Evolutionary conservation across 345 rosid species (phyloP).

Genomic region (Moringa oleifera): DNA sequence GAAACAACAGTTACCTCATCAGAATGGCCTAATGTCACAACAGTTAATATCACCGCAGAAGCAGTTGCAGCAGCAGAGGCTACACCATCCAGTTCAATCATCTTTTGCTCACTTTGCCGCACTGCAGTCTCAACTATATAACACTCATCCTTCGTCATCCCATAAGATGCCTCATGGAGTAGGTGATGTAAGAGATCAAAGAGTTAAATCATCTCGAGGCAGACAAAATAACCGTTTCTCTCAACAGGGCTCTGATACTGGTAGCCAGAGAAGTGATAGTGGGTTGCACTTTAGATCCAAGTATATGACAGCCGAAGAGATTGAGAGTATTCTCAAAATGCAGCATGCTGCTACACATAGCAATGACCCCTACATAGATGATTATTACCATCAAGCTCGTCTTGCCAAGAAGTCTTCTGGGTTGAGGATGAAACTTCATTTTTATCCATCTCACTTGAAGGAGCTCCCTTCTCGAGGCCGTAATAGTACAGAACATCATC

Average conservation of each 20-base stretch:
- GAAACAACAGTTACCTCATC: slow-evolving; percentile 67
- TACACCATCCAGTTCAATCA: slow-evolving; percentile 46
- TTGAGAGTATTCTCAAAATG: slow-evolving; percentile 93
- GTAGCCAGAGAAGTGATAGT: slow-evolving; percentile 80
- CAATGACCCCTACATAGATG: slow-evolving; percentile 80
- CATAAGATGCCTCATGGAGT: slow-evolving; percentile 50
- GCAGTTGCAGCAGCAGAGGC: slow-evolving; percentile 55
- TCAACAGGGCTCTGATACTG: slow-evolving; percentile 62
- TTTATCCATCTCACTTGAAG: slow-evolving; percentile 79
- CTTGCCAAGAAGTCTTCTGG: slow-evolving; percentile 62
- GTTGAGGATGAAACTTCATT: slow-evolving; percentile 50
- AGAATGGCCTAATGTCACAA: slow-evolving; percentile 55
- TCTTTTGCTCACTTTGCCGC: slow-evolving; percentile 73
- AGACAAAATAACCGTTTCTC: slow-evolving; percentile 54
- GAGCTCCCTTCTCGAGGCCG: slow-evolving; percentile 77
- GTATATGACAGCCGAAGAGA: slow-evolving; percentile 93
- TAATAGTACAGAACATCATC: slow-evolving; percentile 53
- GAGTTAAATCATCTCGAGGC: slow-evolving; percentile 64
- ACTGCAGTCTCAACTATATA: slow-evolving; percentile 63
- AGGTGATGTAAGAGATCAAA: slow-evolving; percentile 59
- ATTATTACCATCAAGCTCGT: slow-evolving; percentile 93
- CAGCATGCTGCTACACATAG: slow-evolving; percentile 85
- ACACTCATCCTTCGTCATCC: slow-evolving; percentile 50
- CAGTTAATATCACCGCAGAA: slow-evolving; percentile 61
- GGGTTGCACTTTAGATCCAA: slow-evolving; percentile 77